Base-by-base conservation (phyloP, 805 yeast species). In the Ogataea degrootiae region DNA sequence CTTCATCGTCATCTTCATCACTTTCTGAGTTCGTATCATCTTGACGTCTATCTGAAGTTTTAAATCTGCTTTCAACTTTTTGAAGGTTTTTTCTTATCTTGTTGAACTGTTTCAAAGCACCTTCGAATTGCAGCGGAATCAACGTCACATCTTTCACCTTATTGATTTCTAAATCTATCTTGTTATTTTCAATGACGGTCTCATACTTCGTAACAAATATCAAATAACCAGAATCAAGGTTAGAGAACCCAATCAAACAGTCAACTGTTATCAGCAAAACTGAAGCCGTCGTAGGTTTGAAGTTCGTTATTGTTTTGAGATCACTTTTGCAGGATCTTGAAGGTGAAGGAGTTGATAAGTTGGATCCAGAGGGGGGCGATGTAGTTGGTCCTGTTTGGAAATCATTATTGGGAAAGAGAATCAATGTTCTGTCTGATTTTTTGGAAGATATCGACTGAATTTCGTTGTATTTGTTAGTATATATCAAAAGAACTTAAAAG, bases 81-180 rank as follows among this genome's bases (percentile, higher is more conserved):
- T 26, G 31, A 26, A 9, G 31, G 4, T 9, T 26, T 35, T 29
- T 23, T 12, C 23, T 29, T 12, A 34, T 17, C 34, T 42, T 46
- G 31, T 19, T 36, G 14, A 50, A 38, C 7, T 40, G 14, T 39
- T 44, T 49, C 19, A 46, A 42, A 1, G 55, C 55, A 11, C 40
- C 39, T 8, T 46, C 21, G 15, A 37, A 50, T 7, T 48, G 51
- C 14, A 60, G 40, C 0, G 61, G 62, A 4, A 58, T 40, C 21
- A 57, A 50, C 4, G 53, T 36, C 11, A 55, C 53, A 39, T 51
- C 58, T n/a, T 41, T 37, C 15, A 60, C 51, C 40, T 41, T 47
- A 39, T 44, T 26, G 16, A 58, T 44, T 4, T 34, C 16, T 11
- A 54, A 36, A 5, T 38, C 39, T 3, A 45, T 16, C 3, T 38